Conservation (phyloP, 176 grass and related monocot species). For the Alloteropsis semialata region DNA sequence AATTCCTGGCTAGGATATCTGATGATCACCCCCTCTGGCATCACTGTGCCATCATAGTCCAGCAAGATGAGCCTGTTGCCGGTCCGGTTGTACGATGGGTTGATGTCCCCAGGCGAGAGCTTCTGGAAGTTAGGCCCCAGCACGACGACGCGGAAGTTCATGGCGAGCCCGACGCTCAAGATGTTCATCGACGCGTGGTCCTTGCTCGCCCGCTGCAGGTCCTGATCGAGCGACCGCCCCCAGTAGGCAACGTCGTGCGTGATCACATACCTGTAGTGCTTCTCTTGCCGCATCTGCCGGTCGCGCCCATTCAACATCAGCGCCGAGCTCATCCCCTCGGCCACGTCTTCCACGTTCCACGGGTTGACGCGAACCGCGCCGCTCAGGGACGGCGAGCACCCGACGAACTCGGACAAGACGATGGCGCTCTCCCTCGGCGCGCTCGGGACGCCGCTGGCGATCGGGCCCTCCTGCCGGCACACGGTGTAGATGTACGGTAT, state of each 20-base stretch:
- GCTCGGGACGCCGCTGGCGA: neutral
- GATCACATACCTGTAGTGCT: constrained; percentile 42
- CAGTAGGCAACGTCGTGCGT: constrained; percentile 46
- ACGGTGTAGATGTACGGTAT: constrained; percentile 55
- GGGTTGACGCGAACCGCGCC: constrained; percentile 49
- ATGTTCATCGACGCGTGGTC: neutral
- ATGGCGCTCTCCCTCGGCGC: constrained; percentile 28
- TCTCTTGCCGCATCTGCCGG: constrained; percentile 28
- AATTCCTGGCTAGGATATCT: constrained; percentile 28
- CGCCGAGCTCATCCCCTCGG: constrained; percentile 39
- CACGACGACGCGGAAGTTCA: constrained; percentile 36
- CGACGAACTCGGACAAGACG: constrained; percentile 49
- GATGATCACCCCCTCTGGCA: neutral
- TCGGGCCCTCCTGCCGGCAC: constrained; percentile 32
- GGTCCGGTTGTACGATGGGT: constrained; percentile 28
- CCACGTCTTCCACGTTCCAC: constrained; percentile 34
- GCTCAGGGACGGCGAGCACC: constrained; percentile 46
- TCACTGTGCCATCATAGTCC: constrained; percentile 55
- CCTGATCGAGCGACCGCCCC: constrained; percentile 31
- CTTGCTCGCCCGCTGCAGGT: constrained; percentile 19
- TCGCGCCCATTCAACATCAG: constrained; percentile 18
- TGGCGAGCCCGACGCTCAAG: constrained; percentile 32
- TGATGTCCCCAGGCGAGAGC: constrained; percentile 18
- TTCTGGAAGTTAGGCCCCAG: constrained; percentile 30
- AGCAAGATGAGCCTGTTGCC: constrained; percentile 36